Percentiles rank a stretch among this genome's conserved stretches.
phyloP scores from a whole-genome alignment of 208 protist species.

The Leishmania braziliensis region DNA sequence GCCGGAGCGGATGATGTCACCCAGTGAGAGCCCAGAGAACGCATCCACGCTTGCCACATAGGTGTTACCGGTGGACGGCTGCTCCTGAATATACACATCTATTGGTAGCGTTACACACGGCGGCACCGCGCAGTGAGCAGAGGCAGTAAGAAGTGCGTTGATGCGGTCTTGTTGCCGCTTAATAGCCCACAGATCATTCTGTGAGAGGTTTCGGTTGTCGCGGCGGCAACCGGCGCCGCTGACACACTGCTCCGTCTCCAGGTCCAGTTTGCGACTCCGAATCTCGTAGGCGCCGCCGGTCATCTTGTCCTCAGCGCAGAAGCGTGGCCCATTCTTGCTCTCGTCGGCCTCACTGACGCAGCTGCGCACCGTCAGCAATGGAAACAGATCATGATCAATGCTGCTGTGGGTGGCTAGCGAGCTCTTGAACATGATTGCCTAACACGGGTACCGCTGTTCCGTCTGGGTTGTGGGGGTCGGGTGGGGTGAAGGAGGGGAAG shows the following conservation, averaged over 20 bases:
- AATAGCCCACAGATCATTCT: slow-evolving; percentile 1
- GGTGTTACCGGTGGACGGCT: slow-evolving; percentile 41
- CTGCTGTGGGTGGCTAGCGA: slow-evolving; percentile 39
- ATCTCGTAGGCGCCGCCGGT: slow-evolving; percentile 74
- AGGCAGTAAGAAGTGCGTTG: slow-evolving; percentile 50
- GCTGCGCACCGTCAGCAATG: slow-evolving; percentile 60
- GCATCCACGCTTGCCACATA: slow-evolving; percentile 71
- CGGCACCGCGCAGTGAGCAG: slow-evolving; percentile 19
- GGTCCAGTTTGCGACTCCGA: slow-evolving; percentile 37
- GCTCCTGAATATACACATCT: slow-evolving; percentile 70
- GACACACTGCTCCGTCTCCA: neutral
- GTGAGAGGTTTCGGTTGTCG: slow-evolving; percentile 9
- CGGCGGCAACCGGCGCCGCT: neutral
- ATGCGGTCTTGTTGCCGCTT: slow-evolving; percentile 48
- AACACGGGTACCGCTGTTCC: neutral
- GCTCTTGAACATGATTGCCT: slow-evolving; percentile 39
- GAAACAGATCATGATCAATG: slow-evolving; percentile 66
- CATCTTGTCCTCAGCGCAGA: slow-evolving; percentile 73
- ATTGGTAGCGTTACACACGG: slow-evolving; percentile 59
- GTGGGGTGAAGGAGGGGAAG: neutral
- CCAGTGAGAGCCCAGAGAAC: slow-evolving; percentile 76
- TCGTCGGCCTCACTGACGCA: slow-evolving; percentile 79
- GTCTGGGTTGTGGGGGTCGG: neutral
- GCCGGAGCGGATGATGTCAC: slow-evolving; percentile 81
- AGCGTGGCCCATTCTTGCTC: slow-evolving; percentile 79